phyloP scores from a whole-genome alignment of 2,329 filamentous ascomycete species.

The Cadophora luteo-olivacea region DNA sequence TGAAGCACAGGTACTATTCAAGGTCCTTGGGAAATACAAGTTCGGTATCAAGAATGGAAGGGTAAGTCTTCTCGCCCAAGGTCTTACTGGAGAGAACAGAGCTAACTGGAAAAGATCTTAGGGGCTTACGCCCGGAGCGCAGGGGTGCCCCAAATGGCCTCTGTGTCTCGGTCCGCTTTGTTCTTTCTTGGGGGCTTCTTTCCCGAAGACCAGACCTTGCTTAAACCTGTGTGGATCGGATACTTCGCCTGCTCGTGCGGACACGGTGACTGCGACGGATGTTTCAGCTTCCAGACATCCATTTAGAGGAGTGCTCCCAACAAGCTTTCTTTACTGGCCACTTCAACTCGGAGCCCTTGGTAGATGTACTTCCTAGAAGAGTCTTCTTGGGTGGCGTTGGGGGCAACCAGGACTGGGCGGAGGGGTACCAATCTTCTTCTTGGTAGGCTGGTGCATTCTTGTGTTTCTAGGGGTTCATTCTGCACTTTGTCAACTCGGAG shows the following conservation, averaged over 20 bases:
- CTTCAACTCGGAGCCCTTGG: background rate
- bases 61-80: background rate
- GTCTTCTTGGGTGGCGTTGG: background rate
- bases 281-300: slow-evolving; percentile 7
- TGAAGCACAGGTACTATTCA: slow-evolving; percentile 1
- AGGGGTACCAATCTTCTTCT: background rate
- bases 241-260: slow-evolving; percentile 4
- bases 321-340: background rate
- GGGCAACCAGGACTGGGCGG: background rate
- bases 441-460: slow-evolving; percentile 7
- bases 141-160: slow-evolving; percentile 13
- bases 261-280: background rate
- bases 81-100: background rate
- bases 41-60: background rate
- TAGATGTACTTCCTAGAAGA: background rate
- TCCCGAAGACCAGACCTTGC: slow-evolving; percentile 1
- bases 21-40: slow-evolving; percentile 1
- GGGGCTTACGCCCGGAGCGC: background rate
- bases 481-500: slow-evolving; percentile 8
- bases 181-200: background rate
- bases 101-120: background rate
- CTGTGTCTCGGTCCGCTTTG: background rate
- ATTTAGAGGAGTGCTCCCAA: background rate
- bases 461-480: slow-evolving; percentile 13
- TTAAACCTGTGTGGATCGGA: slow-evolving; percentile 1